phyloP scores from a whole-genome alignment of 1,284 basidiomycete genomes.

The Apiotrichum gamsii region DNA sequence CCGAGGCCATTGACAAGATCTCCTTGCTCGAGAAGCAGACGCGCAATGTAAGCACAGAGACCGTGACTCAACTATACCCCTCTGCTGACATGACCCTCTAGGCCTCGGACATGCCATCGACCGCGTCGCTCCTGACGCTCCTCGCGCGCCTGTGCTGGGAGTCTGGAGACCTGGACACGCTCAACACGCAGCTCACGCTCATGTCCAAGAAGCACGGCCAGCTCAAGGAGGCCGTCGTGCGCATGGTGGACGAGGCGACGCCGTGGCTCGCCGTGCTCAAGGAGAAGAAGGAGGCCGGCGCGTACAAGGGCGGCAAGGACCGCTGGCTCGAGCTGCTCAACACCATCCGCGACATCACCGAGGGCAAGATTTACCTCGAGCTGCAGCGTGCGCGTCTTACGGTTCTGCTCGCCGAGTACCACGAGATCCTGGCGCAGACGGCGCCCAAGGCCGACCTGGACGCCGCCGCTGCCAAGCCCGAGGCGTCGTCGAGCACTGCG shows the following conservation, averaged over 20 bases:
- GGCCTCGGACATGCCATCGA: slow-evolving; percentile 89
- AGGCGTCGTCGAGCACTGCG: background rate
- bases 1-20: slow-evolving; percentile 84
- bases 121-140: slow-evolving; percentile 73
- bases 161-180: slow-evolving; percentile 55
- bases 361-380: slow-evolving; percentile 98
- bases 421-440: slow-evolving; percentile 59
- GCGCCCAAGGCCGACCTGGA: slow-evolving; percentile 26
- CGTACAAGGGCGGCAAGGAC: slow-evolving; percentile 56
- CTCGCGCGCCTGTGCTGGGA: slow-evolving; percentile 67
- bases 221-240: slow-evolving; percentile 80
- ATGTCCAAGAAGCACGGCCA: slow-evolving; percentile 97
- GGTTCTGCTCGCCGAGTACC: slow-evolving; percentile 70
- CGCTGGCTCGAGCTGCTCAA: slow-evolving; percentile 83
- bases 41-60: slow-evolving; percentile 67
- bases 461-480: slow-evolving; percentile 4
- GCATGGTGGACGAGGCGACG: slow-evolving; percentile 82
- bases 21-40: slow-evolving; percentile 90
- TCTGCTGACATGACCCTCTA: no score
- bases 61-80: no score
- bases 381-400: slow-evolving; percentile 93
- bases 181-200: slow-evolving; percentile 66
- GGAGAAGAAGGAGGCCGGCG: slow-evolving; percentile 39
- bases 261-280: slow-evolving; percentile 67
- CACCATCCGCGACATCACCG: slow-evolving; percentile 83